phyloP scores from a whole-genome alignment of 2,329 filamentous ascomycete genomes.

The Hypoxylon sp. region DNA sequence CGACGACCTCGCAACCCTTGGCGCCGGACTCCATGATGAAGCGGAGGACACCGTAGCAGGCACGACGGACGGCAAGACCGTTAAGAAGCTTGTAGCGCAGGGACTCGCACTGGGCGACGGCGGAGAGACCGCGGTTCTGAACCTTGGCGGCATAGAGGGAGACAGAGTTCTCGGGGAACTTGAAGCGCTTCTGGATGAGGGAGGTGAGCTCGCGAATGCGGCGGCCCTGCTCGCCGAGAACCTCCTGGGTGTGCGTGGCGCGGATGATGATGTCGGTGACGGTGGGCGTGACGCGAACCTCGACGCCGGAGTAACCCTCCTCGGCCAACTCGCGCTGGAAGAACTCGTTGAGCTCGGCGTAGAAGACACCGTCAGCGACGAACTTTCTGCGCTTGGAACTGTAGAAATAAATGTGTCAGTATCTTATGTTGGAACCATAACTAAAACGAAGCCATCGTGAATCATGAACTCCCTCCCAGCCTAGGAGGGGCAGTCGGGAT shows the following conservation, averaged over 20 bases:
- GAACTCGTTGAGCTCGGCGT: slow-evolving; percentile 99
- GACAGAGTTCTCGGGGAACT: slow-evolving; percentile 99
- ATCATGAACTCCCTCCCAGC: slow-evolving; percentile 12
- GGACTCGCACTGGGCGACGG: slow-evolving; percentile 99
- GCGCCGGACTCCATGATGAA: slow-evolving; percentile 99
- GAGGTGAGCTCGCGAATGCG: slow-evolving; percentile 99
- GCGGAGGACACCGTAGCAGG: slow-evolving; percentile 99
- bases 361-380: slow-evolving; percentile 99
- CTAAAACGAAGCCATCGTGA: slow-evolving; percentile 22
- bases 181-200: slow-evolving; percentile 99
- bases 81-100: slow-evolving; percentile 99
- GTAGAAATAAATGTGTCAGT: slow-evolving; percentile 47
- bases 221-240: slow-evolving; percentile 99
- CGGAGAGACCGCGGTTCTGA: slow-evolving; percentile 99
- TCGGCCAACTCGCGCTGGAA: slow-evolving; percentile 99
- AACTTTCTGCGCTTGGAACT: slow-evolving; percentile 96
- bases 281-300: slow-evolving; percentile 99
- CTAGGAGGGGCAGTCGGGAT: slow-evolving; percentile 24
- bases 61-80: slow-evolving; percentile 97
- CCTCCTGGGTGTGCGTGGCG: slow-evolving; percentile 99
- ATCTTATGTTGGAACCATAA: slow-evolving; percentile 12
- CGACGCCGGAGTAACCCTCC: slow-evolving; percentile 99
- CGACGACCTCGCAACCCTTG: slow-evolving; percentile 99
- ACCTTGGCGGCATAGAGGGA: slow-evolving; percentile 99
- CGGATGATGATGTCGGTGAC: slow-evolving; percentile 99